A percentile compares a stretch with the other conserved stretches of the same genome.
Evolutionary conservation across 1,284 basidiomycete genomes (phyloP).

Genomic region (Fomitopsis schrenkii): DNA sequence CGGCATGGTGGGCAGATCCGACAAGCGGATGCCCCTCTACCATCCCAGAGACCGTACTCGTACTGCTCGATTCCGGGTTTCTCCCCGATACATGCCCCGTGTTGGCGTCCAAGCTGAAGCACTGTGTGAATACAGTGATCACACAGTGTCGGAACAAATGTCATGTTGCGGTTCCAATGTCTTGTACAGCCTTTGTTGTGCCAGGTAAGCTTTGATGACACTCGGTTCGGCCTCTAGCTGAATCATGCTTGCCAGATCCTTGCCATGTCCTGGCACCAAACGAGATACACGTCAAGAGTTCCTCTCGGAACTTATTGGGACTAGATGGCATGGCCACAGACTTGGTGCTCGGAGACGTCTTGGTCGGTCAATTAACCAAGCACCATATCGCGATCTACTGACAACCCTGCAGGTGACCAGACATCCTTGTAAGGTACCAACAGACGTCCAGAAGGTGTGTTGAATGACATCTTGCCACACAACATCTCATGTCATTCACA

Average conservation of each 20-base stretch:
- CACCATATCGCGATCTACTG: background rate
- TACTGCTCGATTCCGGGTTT: slow-evolving; percentile 35
- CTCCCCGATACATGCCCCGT: slow-evolving; percentile 26
- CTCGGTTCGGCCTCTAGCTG: too few relatives aligned
- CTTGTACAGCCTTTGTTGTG: slow-evolving; percentile 33
- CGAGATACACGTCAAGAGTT: slow-evolving; percentile 35
- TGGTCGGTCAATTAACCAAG: slow-evolving; percentile 26
- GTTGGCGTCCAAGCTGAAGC: slow-evolving; percentile 29
- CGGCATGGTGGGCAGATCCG: slow-evolving; percentile 32
- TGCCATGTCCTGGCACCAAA: slow-evolving; percentile 30
- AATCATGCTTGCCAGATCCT: slow-evolving; percentile 27
- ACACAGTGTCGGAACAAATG: slow-evolving; percentile 2
- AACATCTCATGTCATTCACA: slow-evolving; percentile 10
- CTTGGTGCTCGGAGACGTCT: slow-evolving; percentile 32
- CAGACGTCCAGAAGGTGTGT: slow-evolving; percentile 40
- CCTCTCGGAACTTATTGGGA: slow-evolving; percentile 20
- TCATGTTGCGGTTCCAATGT: slow-evolving; percentile 27
- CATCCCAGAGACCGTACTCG: slow-evolving; percentile 34
- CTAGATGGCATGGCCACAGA: slow-evolving; percentile 26
- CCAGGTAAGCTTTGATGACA: slow-evolving; percentile 28
- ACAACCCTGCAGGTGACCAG: slow-evolving; percentile 32
- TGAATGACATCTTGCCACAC: background rate
- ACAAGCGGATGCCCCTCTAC: slow-evolving; percentile 36
- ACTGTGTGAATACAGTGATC: slow-evolving; percentile 23
- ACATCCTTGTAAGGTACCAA: slow-evolving; percentile 43